These are phyloP conservation scores for Novymonas esmeraldas DNA, from an alignment of 208 protist species.

Conservation along the genomic window DNA sequence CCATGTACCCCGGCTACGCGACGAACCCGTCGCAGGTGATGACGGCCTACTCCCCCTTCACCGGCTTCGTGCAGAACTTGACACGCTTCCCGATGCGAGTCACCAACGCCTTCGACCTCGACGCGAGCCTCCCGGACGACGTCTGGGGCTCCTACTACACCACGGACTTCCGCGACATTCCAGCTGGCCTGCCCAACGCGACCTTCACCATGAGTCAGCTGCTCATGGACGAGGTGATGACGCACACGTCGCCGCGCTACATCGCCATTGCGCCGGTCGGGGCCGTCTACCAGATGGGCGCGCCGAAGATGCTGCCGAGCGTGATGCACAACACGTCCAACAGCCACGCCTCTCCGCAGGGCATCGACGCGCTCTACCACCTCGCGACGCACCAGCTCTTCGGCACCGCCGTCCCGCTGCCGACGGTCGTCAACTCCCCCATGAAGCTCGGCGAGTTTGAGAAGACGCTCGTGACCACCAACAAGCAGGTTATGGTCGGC, in stretches of 20 bases:
- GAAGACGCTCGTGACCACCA: slow-evolving; percentile 48
- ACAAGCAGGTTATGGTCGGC: slow-evolving; percentile 64
- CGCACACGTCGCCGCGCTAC: slow-evolving; percentile 43
- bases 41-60: slow-evolving; percentile 25
- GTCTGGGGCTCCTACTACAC: slow-evolving; percentile 38
- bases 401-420: slow-evolving; percentile 21
- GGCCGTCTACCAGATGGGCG: slow-evolving; percentile 23
- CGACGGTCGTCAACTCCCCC: slow-evolving; percentile 61
- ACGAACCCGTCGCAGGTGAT: slow-evolving; percentile 50
- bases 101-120: slow-evolving; percentile 38
- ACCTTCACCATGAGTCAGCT: slow-evolving; percentile 39
- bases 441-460: slow-evolving; percentile 68
- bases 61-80: slow-evolving; percentile 9
- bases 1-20: slow-evolving; percentile 65
- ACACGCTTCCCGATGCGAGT: slow-evolving; percentile 6
- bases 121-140: slow-evolving; percentile 8
- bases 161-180: slow-evolving; percentile 24
- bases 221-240: slow-evolving; percentile 34
- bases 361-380: slow-evolving; percentile 59
- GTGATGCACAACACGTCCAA: slow-evolving; percentile 69
- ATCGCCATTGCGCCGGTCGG: slow-evolving; percentile 50
- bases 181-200: slow-evolving; percentile 25
- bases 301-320: slow-evolving; percentile 28
- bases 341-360: slow-evolving; percentile 58
- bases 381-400: slow-evolving; percentile 57